A percentile compares a stretch with the other conserved stretches of the same genome.
Evolutionary conservation across 495 filamentous ascomycete species (phyloP).

Genomic region (Coniosporium apollinis): DNA sequence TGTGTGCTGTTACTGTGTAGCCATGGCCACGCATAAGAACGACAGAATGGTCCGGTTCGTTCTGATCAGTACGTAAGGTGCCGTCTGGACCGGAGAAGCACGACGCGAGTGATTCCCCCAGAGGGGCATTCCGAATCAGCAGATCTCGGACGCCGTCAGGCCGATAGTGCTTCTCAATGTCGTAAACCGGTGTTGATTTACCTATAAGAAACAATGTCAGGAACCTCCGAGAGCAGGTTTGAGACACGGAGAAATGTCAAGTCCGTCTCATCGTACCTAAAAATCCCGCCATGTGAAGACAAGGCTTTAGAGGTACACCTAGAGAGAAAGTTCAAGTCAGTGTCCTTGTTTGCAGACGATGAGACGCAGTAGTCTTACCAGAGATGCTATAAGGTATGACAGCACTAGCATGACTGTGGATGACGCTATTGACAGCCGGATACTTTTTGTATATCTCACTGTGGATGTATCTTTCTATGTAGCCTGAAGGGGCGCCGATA

Average conservation of each 20-base stretch:
- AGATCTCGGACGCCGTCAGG: constrained; percentile 21
- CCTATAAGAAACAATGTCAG: too few species aligned
- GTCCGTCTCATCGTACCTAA: constrained; percentile 1
- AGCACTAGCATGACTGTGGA: constrained; percentile 31
- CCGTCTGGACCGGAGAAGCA: constrained; percentile 7
- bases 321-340: too few species aligned
- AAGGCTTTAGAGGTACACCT: constrained; percentile 22
- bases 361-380: too few species aligned
- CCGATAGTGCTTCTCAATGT: constrained; percentile 18
- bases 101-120: constrained; percentile 21
- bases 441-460: constrained; percentile 33
- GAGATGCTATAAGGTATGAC: constrained; percentile 30
- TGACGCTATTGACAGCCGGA: constrained; percentile 24
- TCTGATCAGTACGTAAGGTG: constrained; percentile 3
- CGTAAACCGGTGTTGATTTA: constrained; percentile 24
- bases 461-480: constrained; percentile 34
- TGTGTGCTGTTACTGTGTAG: constrained; percentile 25
- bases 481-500: constrained; percentile 19
- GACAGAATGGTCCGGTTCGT: constrained; percentile 17
- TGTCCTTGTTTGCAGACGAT: too few species aligned
- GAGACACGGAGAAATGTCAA: too few species aligned
- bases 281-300: constrained; percentile 27
- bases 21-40: constrained; percentile 34
- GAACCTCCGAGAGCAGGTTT: too few species aligned
- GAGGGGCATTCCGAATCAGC: constrained; percentile 22